These are phyloP conservation scores for Extremus antarcticus DNA, from an alignment of 495 filamentous ascomycete genomes.

Conservation along the genomic window DNA sequence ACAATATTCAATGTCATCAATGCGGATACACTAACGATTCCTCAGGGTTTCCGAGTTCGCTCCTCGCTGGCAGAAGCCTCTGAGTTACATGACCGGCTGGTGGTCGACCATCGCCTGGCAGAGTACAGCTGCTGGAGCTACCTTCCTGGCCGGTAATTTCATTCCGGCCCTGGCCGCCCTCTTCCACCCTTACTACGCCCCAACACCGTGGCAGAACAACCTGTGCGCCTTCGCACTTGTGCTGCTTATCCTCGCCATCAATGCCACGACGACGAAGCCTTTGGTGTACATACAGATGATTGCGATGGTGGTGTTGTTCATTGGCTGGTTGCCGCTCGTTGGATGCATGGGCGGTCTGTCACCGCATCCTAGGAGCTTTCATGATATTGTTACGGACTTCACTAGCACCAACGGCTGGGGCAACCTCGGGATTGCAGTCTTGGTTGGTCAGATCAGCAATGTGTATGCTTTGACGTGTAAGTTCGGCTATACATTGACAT, in stretches of 20 bases:
- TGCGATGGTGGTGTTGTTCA: constrained; percentile 35
- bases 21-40: too few relatives aligned
- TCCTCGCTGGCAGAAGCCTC: not conserved
- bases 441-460: constrained; percentile 25
- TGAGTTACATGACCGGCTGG: constrained; percentile 3
- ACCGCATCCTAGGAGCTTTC: constrained; percentile 26
- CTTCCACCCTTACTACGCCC: constrained; percentile 29
- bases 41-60: not conserved
- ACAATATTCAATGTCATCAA: not conserved
- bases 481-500: not conserved
- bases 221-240: constrained; percentile 37
- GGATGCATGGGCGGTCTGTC: constrained; percentile 39
- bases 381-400: constrained; percentile 19
- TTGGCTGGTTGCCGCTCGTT: constrained; percentile 23
- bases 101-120: not conserved
- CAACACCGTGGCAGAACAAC: constrained; percentile 39
- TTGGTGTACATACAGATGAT: constrained; percentile 36
- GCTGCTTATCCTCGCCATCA: constrained; percentile 34
- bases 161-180: constrained; percentile 32
- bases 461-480: constrained; percentile 4
- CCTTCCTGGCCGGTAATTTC: constrained; percentile 28
- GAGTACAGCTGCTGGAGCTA: constrained; percentile 18
- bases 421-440: constrained; percentile 8
- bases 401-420: constrained; percentile 1
- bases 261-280: constrained; percentile 30